phyloP scores from a whole-genome alignment of 306 rosid species.

The Neltuma alba region DNA sequence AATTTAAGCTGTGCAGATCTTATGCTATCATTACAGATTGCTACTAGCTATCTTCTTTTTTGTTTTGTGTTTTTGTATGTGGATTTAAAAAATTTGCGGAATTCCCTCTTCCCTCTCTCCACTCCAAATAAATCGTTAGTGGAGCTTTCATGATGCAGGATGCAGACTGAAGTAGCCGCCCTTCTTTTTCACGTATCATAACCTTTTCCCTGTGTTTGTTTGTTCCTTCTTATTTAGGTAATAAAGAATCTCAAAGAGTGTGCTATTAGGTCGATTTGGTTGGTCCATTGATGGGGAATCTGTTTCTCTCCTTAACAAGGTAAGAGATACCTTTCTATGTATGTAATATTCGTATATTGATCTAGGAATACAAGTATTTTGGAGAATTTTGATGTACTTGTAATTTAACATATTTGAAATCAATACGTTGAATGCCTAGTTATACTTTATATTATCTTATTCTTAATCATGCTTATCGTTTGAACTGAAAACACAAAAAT shows the following conservation, averaged over 20 bases:
- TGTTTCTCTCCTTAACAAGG: not conserved
- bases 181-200: not conserved
- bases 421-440: not conserved
- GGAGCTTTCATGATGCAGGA: not conserved
- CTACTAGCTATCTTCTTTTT: constrained; percentile 26
- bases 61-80: constrained; percentile 20
- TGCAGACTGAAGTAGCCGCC: constrained; percentile 26
- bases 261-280: not conserved
- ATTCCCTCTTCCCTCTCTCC: constrained; percentile 7
- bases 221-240: not conserved
- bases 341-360: not conserved
- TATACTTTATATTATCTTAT: not conserved
- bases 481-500: not conserved
- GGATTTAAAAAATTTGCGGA: constrained; percentile 25
- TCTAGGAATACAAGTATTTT: not conserved
- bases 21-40: constrained; percentile 15
- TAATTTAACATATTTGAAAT: not conserved
- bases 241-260: not conserved
- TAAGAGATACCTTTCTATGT: not conserved
- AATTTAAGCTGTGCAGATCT: constrained; percentile 31
- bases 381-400: not conserved
- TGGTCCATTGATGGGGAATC: not conserved
- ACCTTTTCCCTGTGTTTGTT: not conserved
- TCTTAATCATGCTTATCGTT: not conserved
- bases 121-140: not conserved